Conservation (phyloP, 805 yeast genomes). For the Wickerhamomyces canadensis region DNA sequence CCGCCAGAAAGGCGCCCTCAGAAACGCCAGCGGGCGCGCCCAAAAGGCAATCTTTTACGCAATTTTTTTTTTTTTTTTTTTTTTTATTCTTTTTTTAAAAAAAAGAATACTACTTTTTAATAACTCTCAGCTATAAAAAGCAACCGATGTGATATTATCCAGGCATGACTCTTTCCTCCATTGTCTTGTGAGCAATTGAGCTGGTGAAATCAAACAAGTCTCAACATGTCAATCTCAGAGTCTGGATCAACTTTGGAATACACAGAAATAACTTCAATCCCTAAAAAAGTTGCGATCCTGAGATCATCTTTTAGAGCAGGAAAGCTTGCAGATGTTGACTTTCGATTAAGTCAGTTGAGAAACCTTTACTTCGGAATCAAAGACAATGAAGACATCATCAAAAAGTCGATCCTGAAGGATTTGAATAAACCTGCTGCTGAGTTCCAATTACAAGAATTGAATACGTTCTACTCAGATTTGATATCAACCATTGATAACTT, state of each 20-base stretch:
- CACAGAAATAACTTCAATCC: slow-evolving; percentile 46
- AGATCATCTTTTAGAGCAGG: slow-evolving; percentile 36
- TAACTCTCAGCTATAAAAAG: no score
- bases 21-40: no score
- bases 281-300: slow-evolving; percentile 38
- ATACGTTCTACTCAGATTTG: slow-evolving; percentile 45
- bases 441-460: slow-evolving; percentile 51
- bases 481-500: slow-evolving; percentile 50
- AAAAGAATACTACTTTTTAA: no score
- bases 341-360: slow-evolving; percentile 55
- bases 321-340: slow-evolving; percentile 45
- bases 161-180: no score
- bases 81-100: no score
- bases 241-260: slow-evolving; percentile 21
- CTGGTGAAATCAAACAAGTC: neutral
- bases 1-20: no score
- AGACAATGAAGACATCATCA: slow-evolving; percentile 47
- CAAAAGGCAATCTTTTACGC: no score
- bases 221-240: no score
- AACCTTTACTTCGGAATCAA: slow-evolving; percentile 55
- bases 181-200: no score
- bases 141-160: no score
- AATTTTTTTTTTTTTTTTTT: no score
- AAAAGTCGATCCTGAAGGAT: slow-evolving; percentile 56
- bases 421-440: slow-evolving; percentile 61